Percentiles rank a stretch among this genome's conserved stretches.
Conservation (phyloP, 371 early-diverging fungal genomes). For the Actinomortierella wolfii region DNA sequence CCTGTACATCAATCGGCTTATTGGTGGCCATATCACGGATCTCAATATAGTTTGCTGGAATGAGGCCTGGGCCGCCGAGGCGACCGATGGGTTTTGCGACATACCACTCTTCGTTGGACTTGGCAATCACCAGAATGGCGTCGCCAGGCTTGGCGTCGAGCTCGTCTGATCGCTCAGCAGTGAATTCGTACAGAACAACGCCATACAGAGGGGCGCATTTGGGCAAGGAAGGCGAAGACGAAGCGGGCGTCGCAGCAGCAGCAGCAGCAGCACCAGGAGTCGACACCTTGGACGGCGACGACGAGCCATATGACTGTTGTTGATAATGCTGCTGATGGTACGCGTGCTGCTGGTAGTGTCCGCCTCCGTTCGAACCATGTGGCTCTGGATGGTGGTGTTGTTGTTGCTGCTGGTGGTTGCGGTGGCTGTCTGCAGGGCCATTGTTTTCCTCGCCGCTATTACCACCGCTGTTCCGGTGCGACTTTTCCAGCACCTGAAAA, state of each 20-base stretch:
- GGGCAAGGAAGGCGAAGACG: constrained; percentile 15
- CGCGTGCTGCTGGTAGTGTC: constrained; percentile 9
- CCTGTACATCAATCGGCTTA: constrained; percentile 58
- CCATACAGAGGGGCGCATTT: constrained; percentile 65
- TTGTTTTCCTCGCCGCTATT: constrained; percentile 1
- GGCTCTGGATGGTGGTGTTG: background rate
- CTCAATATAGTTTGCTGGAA: constrained; percentile 81
- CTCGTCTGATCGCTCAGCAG: constrained; percentile 79
- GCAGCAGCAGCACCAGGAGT: constrained; percentile 6
- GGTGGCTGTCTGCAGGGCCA: constrained; percentile 2
- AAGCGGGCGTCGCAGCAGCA: constrained; percentile 4
- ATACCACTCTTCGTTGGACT: constrained; percentile 82
- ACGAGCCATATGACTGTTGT: constrained; percentile 5
- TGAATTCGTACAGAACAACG: constrained; percentile 77
- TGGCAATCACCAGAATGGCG: constrained; percentile 78
- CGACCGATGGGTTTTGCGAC: constrained; percentile 76
- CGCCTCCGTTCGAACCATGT: background rate
- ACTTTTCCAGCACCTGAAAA: constrained; percentile 78
- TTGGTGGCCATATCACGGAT: constrained; percentile 72
- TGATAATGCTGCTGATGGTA: constrained; percentile 17
- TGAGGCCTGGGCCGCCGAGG: constrained; percentile 75
- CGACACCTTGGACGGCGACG: constrained; percentile 3
- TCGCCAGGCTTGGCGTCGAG: constrained; percentile 75
- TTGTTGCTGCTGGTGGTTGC: background rate
- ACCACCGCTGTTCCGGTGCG: constrained; percentile 13